Evolutionary conservation across 306 rosid genomes (phyloP).

Genomic region (Lathyrus tuberosus): DNA sequence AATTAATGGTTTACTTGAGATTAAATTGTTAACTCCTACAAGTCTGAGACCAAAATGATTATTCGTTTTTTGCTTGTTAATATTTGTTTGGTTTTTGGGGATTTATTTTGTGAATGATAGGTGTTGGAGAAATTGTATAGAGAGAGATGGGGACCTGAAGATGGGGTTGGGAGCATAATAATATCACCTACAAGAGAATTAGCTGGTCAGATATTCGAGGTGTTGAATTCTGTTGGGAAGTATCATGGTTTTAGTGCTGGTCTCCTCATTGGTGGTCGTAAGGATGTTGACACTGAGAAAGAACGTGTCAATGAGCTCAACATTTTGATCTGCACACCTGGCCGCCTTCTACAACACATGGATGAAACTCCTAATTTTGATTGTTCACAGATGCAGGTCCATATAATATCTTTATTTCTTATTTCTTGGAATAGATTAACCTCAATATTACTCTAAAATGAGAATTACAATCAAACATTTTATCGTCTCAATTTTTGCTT

Average conservation of each 20-base stretch:
- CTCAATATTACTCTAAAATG: neutral
- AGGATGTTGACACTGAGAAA: constrained; percentile 73
- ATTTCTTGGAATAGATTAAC: neutral
- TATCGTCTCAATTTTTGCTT: neutral
- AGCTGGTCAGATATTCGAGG: constrained; percentile 80
- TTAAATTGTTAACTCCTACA: neutral
- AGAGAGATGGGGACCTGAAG: constrained; percentile 81
- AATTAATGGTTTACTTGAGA: neutral
- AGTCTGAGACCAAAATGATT: neutral
- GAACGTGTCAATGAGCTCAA: constrained; percentile 71
- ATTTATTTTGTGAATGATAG: constrained; percentile 48
- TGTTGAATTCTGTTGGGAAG: constrained; percentile 66
- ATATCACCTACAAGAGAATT: constrained; percentile 90
- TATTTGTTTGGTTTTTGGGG: constrained; percentile 7
- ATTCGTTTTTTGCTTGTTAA: neutral
- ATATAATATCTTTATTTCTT: constrained; percentile 10
- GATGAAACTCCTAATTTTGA: constrained; percentile 93
- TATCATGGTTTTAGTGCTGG: constrained; percentile 88
- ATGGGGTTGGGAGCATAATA: constrained; percentile 88
- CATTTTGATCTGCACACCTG: constrained; percentile 90
- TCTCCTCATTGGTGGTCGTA: constrained; percentile 91
- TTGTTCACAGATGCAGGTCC: constrained; percentile 87
- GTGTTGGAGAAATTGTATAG: constrained; percentile 78
- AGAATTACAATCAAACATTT: constrained; percentile 2
- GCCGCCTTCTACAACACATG: constrained; percentile 94